Evolutionary conservation across 140 eudicot species (phyloP), one percentile per base, ranked within the genome.

Genomic region (Erigeron philadelphicus): DNA sequence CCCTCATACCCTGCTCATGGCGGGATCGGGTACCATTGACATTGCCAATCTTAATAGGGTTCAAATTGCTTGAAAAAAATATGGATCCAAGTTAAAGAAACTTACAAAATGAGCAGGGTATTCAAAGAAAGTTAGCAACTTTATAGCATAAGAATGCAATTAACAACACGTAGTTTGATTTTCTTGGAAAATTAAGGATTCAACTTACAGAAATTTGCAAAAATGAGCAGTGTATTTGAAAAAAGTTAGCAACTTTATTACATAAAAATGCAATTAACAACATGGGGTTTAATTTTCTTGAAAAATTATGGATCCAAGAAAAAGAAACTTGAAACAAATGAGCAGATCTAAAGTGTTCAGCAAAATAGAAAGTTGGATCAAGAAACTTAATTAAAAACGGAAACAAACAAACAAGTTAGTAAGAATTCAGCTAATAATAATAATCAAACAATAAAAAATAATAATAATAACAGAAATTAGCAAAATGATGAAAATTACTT

Each of bases 401-500:
- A 52, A 78, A 59, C 64, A 57, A 31, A 31, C 38, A 31, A 31
- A 40, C 17, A 46, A 78, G 64, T 19, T 3, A 76, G 45, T 5
- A 11, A 12, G 35, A 15, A 62, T 63, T 70, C n/a, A 48, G 53
- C 21, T 23, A 44, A 62, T 11, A 61, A 75, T 15, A 40, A 31
- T 31, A 31, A 31, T 31, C 38, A 2, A 31, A 31, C 38, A 31
- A 31, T 31, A 31, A 31, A 2, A 31, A 31, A 31, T 31, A 31
- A 31, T 9, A 12, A 18, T 12, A n/a, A 11, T 38, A 58, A 9
- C 42, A 23, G n/a, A 59, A 43, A 11, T 31, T 19, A 64, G 57
- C 61, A 71, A 43, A 55, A 25, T 25, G 69, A 57, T 18, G 18
- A 57, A 21, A 66, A 48, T 55, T 82, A 82, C 86, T 82, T 82